Percentiles rank a stretch among this genome's conserved stretches.
Conservation (phyloP, 2,329 filamentous ascomycete species). For the Cercospora sp. region DNA sequence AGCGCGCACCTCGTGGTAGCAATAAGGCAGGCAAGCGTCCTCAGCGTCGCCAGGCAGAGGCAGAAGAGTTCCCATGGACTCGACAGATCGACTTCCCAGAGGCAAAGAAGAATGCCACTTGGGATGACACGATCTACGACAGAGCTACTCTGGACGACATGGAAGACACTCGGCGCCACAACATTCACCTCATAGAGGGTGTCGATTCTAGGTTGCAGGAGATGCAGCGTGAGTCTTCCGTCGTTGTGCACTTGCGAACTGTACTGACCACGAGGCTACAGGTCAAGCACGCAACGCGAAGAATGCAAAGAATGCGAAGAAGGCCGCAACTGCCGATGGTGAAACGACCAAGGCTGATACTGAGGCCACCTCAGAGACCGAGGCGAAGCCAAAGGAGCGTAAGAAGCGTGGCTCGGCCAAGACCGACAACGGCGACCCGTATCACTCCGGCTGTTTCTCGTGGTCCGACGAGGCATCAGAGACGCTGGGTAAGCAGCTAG, state of each 20-base stretch:
- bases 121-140: conserved; percentile 37
- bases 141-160: conserved; percentile 30
- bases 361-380: conserved; percentile 20
- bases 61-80: conserved; percentile 38
- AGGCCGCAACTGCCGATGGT: conserved; percentile 4
- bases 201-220: conserved; percentile 32
- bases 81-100: conserved; percentile 33
- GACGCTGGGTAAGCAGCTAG: conserved; percentile 18
- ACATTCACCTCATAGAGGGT: conserved; percentile 30
- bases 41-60: conserved; percentile 30
- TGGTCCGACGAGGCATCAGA: conserved; percentile 29
- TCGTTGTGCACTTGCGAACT: background rate
- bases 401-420: conserved; percentile 23
- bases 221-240: conserved; percentile 32
- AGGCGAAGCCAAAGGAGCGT: conserved; percentile 27
- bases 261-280: conserved; percentile 17
- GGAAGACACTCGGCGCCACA: conserved; percentile 29
- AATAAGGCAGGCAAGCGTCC: conserved; percentile 24
- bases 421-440: conserved; percentile 32
- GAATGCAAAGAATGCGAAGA: conserved; percentile 26
- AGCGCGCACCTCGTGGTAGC: background rate
- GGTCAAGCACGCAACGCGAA: conserved; percentile 28
- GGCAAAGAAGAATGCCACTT: conserved; percentile 29
- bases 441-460: conserved; percentile 35
- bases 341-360: conserved; percentile 14